phyloP scores from a whole-genome alignment of 2,329 filamentous ascomycete genomes.

The Trichoderma pleuroti region DNA sequence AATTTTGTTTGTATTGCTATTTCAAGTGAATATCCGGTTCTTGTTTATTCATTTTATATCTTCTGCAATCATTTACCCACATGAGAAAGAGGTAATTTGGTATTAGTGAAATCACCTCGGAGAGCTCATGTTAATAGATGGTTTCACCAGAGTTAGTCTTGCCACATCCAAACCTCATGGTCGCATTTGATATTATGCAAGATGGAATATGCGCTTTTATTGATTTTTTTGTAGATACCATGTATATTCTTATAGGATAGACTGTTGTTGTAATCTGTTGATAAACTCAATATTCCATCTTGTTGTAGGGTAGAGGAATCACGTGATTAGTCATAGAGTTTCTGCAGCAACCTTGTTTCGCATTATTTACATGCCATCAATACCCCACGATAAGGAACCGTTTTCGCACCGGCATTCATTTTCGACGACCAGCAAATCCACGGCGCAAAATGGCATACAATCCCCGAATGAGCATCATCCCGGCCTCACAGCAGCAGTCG shows the following conservation, averaged over 20 bases:
- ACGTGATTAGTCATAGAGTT: conserved; percentile 10
- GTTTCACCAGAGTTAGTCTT: neutral
- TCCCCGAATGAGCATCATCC: conserved; percentile 58
- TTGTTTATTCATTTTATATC: neutral
- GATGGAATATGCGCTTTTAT: neutral
- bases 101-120: neutral
- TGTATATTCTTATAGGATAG: neutral
- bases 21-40: neutral
- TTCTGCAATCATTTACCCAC: neutral
- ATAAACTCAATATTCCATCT: neutral
- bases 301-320: neutral
- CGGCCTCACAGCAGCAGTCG: conserved; percentile 46
- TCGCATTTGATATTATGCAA: neutral
- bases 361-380: neutral
- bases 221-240: neutral
- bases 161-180: neutral
- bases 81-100: too few relatives aligned
- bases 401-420: neutral
- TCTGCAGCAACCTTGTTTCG: conserved; percentile 19
- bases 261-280: neutral
- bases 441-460: conserved; percentile 52
- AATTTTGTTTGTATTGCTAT: neutral
- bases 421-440: neutral
- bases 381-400: neutral
- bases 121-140: neutral